These are phyloP conservation scores for Medicago arabica DNA, from an alignment of 306 rosid genomes.

Conservation along the genomic window DNA sequence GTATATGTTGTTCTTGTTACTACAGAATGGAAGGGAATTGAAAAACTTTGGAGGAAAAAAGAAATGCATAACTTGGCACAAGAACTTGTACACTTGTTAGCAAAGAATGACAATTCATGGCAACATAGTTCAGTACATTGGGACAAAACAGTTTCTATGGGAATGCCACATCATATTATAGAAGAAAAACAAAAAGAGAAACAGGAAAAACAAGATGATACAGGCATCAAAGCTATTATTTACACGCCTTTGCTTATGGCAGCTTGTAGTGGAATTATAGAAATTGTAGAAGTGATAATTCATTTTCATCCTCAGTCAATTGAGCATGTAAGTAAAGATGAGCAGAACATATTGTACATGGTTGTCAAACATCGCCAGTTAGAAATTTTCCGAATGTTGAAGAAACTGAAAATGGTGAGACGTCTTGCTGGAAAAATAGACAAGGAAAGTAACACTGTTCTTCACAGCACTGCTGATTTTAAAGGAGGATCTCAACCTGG, in stretches of 20 bases:
- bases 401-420: constrained; percentile 39
- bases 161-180: neutral
- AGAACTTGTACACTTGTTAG: constrained; percentile 43
- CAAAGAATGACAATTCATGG: constrained; percentile 46
- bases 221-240: neutral
- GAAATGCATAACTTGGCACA: constrained; percentile 42
- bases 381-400: constrained; percentile 28
- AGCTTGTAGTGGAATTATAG: constrained; percentile 49
- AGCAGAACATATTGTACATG: constrained; percentile 47
- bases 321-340: constrained; percentile 49
- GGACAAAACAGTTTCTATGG: constrained; percentile 42
- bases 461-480: constrained; percentile 46
- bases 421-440: constrained; percentile 47
- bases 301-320: constrained; percentile 46
- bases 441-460: constrained; percentile 43
- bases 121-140: neutral
- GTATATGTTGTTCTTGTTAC: constrained; percentile 5
- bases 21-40: constrained; percentile 47
- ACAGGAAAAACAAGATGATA: neutral
- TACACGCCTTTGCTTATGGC: constrained; percentile 59
- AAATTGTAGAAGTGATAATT: constrained; percentile 51
- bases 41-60: constrained; percentile 46
- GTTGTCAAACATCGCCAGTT: constrained; percentile 45
- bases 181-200: constrained; percentile 8
- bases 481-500: constrained; percentile 52